Evolutionary conservation across 2,329 filamentous ascomycete genomes (phyloP).

Genomic region (Hypoxylon sp.): DNA sequence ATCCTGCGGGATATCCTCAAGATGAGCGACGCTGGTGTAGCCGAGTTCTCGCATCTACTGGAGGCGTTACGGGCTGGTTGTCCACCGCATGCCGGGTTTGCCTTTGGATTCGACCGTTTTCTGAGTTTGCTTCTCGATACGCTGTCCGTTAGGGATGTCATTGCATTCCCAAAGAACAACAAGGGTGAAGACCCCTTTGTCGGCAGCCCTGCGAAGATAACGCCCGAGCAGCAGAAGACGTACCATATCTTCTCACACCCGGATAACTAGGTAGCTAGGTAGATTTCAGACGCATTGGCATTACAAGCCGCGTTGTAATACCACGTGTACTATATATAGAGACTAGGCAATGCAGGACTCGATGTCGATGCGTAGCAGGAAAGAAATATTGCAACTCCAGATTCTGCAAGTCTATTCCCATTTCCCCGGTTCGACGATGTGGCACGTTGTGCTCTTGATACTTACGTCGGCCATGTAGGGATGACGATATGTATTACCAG

Average conservation of each 20-base stretch:
- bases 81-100: conserved; percentile 94
- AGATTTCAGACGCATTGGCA: no score
- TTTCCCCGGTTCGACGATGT: background rate
- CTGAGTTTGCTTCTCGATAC: conserved; percentile 83
- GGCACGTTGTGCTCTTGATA: background rate
- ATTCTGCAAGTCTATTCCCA: background rate
- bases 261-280: background rate
- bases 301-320: background rate
- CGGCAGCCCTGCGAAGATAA: conserved; percentile 71
- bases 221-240: conserved; percentile 44
- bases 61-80: conserved; percentile 87
- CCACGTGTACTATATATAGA: conserved; percentile 6
- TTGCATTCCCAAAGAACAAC: conserved; percentile 95
- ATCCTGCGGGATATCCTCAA: conserved; percentile 87
- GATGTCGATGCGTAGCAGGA: background rate
- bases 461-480: background rate
- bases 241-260: conserved; percentile 45
- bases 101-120: conserved; percentile 90
- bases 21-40: conserved; percentile 80
- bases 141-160: conserved; percentile 89
- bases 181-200: conserved; percentile 90
- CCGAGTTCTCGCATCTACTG: conserved; percentile 87
- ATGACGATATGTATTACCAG: background rate
- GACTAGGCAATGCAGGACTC: background rate
- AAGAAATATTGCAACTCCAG: background rate